Base-by-base conservation (phyloP, 371 early-diverging fungal species). In the Actinomortierella ambigua region DNA sequence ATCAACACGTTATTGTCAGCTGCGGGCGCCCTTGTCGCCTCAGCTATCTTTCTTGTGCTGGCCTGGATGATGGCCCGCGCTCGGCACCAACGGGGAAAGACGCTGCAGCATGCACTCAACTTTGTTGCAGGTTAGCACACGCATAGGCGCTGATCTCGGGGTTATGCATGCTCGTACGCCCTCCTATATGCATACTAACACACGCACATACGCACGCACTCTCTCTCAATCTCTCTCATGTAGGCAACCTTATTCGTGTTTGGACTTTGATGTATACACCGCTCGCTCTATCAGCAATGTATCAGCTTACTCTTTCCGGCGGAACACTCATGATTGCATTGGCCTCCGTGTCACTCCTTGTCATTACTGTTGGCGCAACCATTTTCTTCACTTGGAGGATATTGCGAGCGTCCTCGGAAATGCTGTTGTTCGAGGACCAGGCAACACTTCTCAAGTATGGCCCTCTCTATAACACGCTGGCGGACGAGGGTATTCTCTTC, bases 381-480 rank as follows among this genome's bases (percentile, higher is more conserved):
- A 26, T 67, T 22, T 47, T 73, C 29, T 23, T 73, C 20, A 73
- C 75, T 0, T 67, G 75, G 75, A 55, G 64, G 20, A 63, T 67
- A 9, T 51, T 73, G 17, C 55, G 53, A 2, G 68, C 63, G 0
- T 63, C 75, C 0, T 22, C 57, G 20, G 54, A 26, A 24, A 44
- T 52, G 23, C 23, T 53, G 4, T 61, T 67, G 6, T 83, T 78
- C 47, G 80, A 81, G 2, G 84, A 84, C 52, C 50, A 78, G 9
- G 77, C 76, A 1, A 55, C 79, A 1, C 58, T 85, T 7, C 75
- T 83, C 44, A 80, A 82, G 13, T 83, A 77, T 27, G 84, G 84
- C 3, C 68, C 81, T 0, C 57, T 85, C 1, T 85, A 85, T 70
- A 84, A 82, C 63, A 76, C 75, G 2, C 77, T 78, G 29, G 78